Percentiles rank a stretch among this genome's conserved stretches.
Conservation (phyloP, 129 eudicot genomes). For the Chrysanthemum lavandulifolium region DNA sequence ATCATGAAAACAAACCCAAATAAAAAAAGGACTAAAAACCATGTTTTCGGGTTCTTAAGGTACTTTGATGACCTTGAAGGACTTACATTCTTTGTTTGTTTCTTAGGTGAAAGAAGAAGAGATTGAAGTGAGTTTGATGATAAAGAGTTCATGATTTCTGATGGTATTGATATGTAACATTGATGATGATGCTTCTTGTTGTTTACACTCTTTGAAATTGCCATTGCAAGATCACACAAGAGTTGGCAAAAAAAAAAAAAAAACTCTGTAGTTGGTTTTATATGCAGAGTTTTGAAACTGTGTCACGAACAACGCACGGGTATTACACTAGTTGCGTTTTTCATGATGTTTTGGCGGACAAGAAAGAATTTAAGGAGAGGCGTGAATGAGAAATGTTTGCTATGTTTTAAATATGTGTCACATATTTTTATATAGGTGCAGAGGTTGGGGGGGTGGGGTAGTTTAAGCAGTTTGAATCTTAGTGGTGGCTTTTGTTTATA, state of each 20-base stretch:
- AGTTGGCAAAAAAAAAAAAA: not conserved
- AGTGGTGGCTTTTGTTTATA: conserved; percentile 14
- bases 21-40: conserved; percentile 41
- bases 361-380: conserved; percentile 13
- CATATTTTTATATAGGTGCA: conserved; percentile 29
- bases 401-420: conserved; percentile 32
- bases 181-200: conserved; percentile 53
- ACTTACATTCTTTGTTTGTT: conserved; percentile 32
- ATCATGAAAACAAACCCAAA: conserved; percentile 50
- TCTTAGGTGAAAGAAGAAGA: conserved; percentile 67
- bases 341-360: conserved; percentile 28
- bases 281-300: no score
- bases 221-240: conserved; percentile 40
- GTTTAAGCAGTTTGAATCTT: conserved; percentile 5
- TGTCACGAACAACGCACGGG: no score
- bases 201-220: conserved; percentile 50
- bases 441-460: not conserved
- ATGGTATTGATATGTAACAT: conserved; percentile 76
- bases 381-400: conserved; percentile 33
- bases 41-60: conserved; percentile 55
- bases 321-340: no score
- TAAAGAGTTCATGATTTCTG: conserved; percentile 70
- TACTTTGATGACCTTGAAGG: conserved; percentile 40
- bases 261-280: not conserved
- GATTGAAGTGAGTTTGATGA: conserved; percentile 75